Base-by-base conservation (phyloP, 495 filamentous ascomycete species). In the Schizothecium vesticola region DNA sequence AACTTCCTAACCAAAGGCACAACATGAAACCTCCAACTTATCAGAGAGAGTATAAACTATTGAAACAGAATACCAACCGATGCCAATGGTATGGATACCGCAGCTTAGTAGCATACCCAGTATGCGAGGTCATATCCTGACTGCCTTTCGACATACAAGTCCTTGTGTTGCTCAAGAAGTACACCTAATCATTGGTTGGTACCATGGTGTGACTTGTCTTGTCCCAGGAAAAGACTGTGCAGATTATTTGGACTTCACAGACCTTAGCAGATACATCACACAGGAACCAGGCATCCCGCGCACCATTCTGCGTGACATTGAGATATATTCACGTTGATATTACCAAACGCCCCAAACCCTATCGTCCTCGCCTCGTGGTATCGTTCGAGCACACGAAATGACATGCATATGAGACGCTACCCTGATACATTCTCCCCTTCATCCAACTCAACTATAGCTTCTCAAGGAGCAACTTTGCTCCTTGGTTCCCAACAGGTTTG, bases 401-500 rank as follows among this genome's bases (percentile, higher is more conserved):
- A 24, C 31, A 23, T 59, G 22, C 22, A 24, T 59, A 23, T 16
- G 33, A 56, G 31, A 8, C 13, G 28, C 62, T 16, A 23, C 19
- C 36, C 23, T 64, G 21, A 43, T 51, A 59, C 26, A 28, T 28
- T 9, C 19, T n/a, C 28, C 7, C 28, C 63, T 12, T 6, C 16
- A 31, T 31, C 63, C 24, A 57, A 16, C 23, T 10, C 51, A 22
- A 36, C 24, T 56, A 65, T 25, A 86, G 67, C 72, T 80, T 82
- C 70, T 85, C 82, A 21, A 89, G 74, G 56, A 90, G 68, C 21
- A 89, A 56, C 61, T 66, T 77, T 56, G 75, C 68, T 7, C 75
- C 75, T 29, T 65, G 68, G 56, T 77, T 77, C 3, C 75, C 71
- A 1, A 55, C 61, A 0, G 70, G 56, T 67, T 71, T 77, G 25